Evolutionary conservation across 768 basidiomycete species (phyloP).

Genomic region (Agrocybe praecox): DNA sequence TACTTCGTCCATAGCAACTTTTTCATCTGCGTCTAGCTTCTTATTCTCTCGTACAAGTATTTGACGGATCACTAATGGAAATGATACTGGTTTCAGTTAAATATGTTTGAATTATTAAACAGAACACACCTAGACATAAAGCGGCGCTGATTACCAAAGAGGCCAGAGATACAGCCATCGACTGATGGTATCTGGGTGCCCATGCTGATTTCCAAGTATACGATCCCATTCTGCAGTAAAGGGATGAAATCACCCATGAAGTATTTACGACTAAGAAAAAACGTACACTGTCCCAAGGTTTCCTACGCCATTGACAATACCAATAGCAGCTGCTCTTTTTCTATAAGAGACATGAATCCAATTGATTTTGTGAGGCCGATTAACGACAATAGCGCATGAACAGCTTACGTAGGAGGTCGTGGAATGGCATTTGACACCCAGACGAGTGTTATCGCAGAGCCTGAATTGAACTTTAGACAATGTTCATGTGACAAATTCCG

Average conservation of each 20-base stretch:
- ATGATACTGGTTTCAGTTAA: background rate
- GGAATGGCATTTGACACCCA: slow-evolving; percentile 67
- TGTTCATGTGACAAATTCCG: background rate
- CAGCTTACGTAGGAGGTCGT: slow-evolving; percentile 47
- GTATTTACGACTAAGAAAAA: background rate
- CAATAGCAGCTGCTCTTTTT: slow-evolving; percentile 58
- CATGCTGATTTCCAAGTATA: slow-evolving; percentile 62
- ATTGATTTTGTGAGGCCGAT: background rate
- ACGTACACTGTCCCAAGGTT: slow-evolving; percentile 61
- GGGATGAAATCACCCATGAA: background rate
- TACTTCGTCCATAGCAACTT: slow-evolving; percentile 42
- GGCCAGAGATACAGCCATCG: slow-evolving; percentile 52
- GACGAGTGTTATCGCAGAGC: slow-evolving; percentile 52
- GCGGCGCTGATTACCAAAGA: slow-evolving; percentile 35
- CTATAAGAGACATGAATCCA: slow-evolving; percentile 18
- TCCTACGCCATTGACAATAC: slow-evolving; percentile 59
- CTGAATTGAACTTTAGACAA: slow-evolving; percentile 17
- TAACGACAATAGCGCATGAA: background rate
- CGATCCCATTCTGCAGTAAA: slow-evolving; percentile 24
- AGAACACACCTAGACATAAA: slow-evolving; percentile 30
- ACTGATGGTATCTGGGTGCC: slow-evolving; percentile 63
- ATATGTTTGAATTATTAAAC: background rate
- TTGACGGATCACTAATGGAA: slow-evolving; percentile 37
- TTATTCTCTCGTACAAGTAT: slow-evolving; percentile 56
- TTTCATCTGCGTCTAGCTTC: slow-evolving; percentile 51